These are phyloP conservation scores for Globisporangium cystogenes DNA, from an alignment of 352 stramenopile species.

Conservation along the genomic window DNA sequence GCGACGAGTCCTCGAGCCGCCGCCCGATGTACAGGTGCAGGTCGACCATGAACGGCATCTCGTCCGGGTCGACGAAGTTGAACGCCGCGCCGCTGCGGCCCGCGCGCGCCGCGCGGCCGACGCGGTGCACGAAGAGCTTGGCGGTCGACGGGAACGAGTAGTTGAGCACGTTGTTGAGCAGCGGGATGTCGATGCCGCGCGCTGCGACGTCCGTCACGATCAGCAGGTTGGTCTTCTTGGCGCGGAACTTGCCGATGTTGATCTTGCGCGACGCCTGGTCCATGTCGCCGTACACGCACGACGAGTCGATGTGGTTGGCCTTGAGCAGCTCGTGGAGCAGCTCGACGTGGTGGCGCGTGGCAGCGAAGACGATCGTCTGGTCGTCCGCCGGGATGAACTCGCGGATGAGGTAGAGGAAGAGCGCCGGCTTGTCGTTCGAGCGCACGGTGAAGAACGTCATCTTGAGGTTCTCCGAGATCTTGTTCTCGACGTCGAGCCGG, in stretches of 20 bases:
- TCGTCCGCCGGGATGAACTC: conserved; percentile 91
- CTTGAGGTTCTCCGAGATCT: conserved; percentile 97
- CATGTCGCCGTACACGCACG: conserved; percentile 93
- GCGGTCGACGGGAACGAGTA: conserved; percentile 92
- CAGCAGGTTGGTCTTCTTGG: conserved; percentile 87
- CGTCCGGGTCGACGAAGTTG: conserved; percentile 96
- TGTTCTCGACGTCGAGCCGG: conserved; percentile 96
- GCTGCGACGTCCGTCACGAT: conserved; percentile 95
- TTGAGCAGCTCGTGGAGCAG: conserved; percentile 94
- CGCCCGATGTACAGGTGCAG: conserved; percentile 95
- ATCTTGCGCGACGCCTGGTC: conserved; percentile 89
- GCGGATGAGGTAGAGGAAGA: conserved; percentile 95
- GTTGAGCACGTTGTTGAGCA: conserved; percentile 97
- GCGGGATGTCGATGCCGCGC: conserved; percentile 93
- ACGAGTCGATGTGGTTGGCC: conserved; percentile 81
- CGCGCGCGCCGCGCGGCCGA: conserved; percentile 94
- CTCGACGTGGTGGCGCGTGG: conserved; percentile 98
- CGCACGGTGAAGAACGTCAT: conserved; percentile 97
- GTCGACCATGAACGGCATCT: conserved; percentile 99
- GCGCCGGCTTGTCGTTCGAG: conserved; percentile 92
- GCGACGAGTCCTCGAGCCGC: conserved; percentile 69
- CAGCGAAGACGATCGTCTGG: conserved; percentile 98
- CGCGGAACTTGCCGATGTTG: conserved; percentile 88
- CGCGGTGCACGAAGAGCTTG: conserved; percentile 96
- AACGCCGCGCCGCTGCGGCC: conserved; percentile 94